phyloP scores from a whole-genome alignment of 2,329 filamentous ascomycete genomes.

The Penicillium sp. region DNA sequence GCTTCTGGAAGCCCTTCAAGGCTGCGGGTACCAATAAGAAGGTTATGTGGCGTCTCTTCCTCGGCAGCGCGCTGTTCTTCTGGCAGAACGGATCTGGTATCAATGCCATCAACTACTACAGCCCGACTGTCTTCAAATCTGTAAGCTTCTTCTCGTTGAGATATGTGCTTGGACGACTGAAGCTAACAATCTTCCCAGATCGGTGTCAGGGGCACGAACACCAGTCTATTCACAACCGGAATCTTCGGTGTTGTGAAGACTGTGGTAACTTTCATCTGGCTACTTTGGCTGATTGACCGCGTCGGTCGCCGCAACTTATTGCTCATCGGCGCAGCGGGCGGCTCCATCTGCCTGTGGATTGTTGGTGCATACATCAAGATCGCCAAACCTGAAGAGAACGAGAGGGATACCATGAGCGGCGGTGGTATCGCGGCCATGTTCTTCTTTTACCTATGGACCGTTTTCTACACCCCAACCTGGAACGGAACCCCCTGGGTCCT shows the following conservation, averaged over 20 bases:
- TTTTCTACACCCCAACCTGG: conserved; percentile 69
- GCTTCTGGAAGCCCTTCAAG: conserved; percentile 71
- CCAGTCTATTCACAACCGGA: conserved; percentile 64
- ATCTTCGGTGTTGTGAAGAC: conserved; percentile 77
- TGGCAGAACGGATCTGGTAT: conserved; percentile 76
- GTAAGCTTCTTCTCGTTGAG: conserved; percentile 5
- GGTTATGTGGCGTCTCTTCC: conserved; percentile 67
- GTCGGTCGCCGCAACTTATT: conserved; percentile 61
- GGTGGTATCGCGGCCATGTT: conserved; percentile 48
- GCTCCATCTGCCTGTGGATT: conserved; percentile 46
- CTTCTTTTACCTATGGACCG: conserved; percentile 73
- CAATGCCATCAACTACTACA: conserved; percentile 76
- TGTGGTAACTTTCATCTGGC: conserved; percentile 63
- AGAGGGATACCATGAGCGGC: conserved; percentile 23
- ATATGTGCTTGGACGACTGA: not conserved
- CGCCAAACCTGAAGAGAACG: conserved; percentile 28
- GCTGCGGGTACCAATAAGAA: conserved; percentile 53
- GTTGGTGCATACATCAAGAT: conserved; percentile 39
- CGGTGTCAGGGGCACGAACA: conserved; percentile 58
- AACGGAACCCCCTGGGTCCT: conserved; percentile 74
- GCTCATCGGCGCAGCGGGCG: conserved; percentile 60
- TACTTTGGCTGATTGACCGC: conserved; percentile 65
- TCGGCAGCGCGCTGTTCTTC: conserved; percentile 70
- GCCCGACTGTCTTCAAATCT: conserved; percentile 61
- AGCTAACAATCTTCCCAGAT: conserved; percentile 37